Base-by-base conservation (phyloP, 129 eudicot species). In the Tagetes patula region DNA sequence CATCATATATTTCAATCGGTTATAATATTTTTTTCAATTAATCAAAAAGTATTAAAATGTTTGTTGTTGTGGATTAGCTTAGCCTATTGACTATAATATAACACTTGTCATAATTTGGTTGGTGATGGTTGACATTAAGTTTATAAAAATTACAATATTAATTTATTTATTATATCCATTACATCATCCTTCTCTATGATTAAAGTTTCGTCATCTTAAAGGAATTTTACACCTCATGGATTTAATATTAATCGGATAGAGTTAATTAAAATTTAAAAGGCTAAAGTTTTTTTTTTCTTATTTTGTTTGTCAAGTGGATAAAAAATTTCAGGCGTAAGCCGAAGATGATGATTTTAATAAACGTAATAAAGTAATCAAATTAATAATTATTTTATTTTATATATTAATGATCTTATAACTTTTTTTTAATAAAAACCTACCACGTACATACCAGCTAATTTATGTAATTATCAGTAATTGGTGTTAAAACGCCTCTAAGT, bases 61-160 rank as follows among this genome's bases (percentile, higher is more conserved):
- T 53, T 48, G 46, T 74, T 74, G 5, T 63, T 14, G 45, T 64
- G 60, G 50, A 50, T 39, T 69, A 48, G 55, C 65, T 30, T 69
- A 48, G 65, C 72, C 32, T 65, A 65, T 50, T 50, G 78, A 75
- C 73, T 65, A 42, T 32, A 14, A 14, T 12, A 46, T 5, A 14
- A 65, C 66, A 73, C 70, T 62, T 10, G 61, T 65, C 65, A 41
- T 75, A 52, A 39, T 75, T 65, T 66, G 79, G 56, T 75, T 75
- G 73, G 79, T 75, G 41, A 37, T 41, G 37, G 66, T 66, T 75
- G 79, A 75, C 79, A 65, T 41, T 65, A 38, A 2, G n/a, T 52
- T 65, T 41, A 64, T 31, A 41, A 32, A 42, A 42, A 64, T 38
- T 48, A 65, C 50, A 64, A 27, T 50, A 50, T 27, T 40, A 46